Evolutionary conservation across 768 basidiomycete species (phyloP), one percentile per base, ranked within the genome.

Genomic region (Termitomyces bulborhizus): DNA sequence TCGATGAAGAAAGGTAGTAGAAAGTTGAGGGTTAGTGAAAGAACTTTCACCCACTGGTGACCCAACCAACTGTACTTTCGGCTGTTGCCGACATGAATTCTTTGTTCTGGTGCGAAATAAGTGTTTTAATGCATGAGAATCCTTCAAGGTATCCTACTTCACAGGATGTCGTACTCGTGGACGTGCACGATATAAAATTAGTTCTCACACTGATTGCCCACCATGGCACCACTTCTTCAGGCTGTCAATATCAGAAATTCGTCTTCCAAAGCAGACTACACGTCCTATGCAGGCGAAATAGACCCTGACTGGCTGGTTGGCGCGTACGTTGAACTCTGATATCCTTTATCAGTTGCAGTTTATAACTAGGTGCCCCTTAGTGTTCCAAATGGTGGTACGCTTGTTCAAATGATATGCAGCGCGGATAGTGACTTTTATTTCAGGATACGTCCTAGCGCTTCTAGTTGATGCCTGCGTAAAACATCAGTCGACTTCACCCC

Each of bases 371-470:
- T 26, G 13, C 27, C 29, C 9, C 21, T 16, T 59, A 83, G 82
- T 39, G 65, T 82, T 48, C 74, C 81, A 3, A 79, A 83, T 63
- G 81, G 83, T 69, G 81, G 82, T 79, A 43, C 7, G 56, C n/a
- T 11, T 9, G n/a, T 49, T 15, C 26, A 21, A 8, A 46, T 15
- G 4, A 26, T 53, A n/a, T 13, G 48, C 55, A 61, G 6, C 26
- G 34, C 27, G 16, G 46, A 42, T n/a, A 16, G 2, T 46, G 5
- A 32, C 18, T 16, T 49, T 37, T 37, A 13, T 24, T 18, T 1
- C 34, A 88, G 85, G 86, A 24, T 86, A 85, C 62, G 68, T 81
- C 16, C 70, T 87, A 15, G 81, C 78, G 0, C 66, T 81, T 42
- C 66, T 82, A 18, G 55, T 87, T 0, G 74, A 85, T 37, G 76